These are phyloP conservation scores for Acrodontium crateriforme DNA, from an alignment of 2,329 filamentous ascomycete genomes.

Conservation along the genomic window DNA sequence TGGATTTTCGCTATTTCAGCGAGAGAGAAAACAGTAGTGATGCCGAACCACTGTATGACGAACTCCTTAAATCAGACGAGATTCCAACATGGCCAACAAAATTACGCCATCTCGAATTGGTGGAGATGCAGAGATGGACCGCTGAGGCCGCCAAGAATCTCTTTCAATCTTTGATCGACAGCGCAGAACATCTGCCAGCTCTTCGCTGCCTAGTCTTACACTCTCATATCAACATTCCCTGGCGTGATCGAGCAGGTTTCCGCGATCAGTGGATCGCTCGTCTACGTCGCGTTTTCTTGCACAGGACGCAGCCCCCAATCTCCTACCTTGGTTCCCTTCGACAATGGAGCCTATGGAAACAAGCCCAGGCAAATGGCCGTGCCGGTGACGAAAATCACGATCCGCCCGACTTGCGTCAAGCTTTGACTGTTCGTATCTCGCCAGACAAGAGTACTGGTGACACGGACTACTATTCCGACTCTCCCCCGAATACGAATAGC, in stretches of 20 bases:
- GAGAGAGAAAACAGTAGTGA: slow-evolving; percentile 54
- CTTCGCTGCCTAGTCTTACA: slow-evolving; percentile 61
- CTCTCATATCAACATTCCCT: slow-evolving; percentile 63
- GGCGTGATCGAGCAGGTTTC: slow-evolving; percentile 70
- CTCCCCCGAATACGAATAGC: slow-evolving; percentile 5
- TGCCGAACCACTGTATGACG: slow-evolving; percentile 59
- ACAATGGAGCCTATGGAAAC: slow-evolving; percentile 30
- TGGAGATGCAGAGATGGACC: slow-evolving; percentile 63
- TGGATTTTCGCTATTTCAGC: slow-evolving; percentile 70
- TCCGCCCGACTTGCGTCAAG: slow-evolving; percentile 6
- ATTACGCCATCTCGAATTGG: slow-evolving; percentile 58
- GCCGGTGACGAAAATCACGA: slow-evolving; percentile 5
- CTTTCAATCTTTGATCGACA: slow-evolving; percentile 63
- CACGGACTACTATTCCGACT: slow-evolving; percentile 13
- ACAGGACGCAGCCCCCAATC: slow-evolving; percentile 32
- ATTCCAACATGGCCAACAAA: slow-evolving; percentile 65
- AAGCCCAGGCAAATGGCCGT: slow-evolving; percentile 7
- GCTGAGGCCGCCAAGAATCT: slow-evolving; percentile 59
- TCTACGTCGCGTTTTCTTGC: slow-evolving; percentile 53
- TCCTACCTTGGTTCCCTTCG: slow-evolving; percentile 28
- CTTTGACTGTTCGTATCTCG: slow-evolving; percentile 15
- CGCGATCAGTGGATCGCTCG: slow-evolving; percentile 63
- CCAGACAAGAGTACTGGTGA: slow-evolving; percentile 9
- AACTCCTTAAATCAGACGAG: slow-evolving; percentile 47
- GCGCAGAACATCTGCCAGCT: slow-evolving; percentile 49